A percentile compares a stretch with the other conserved stretches of the same genome.
These are phyloP conservation scores for Solanum peruvianum DNA, from an alignment of 257 asterid genomes.

Conservation along the genomic window DNA sequence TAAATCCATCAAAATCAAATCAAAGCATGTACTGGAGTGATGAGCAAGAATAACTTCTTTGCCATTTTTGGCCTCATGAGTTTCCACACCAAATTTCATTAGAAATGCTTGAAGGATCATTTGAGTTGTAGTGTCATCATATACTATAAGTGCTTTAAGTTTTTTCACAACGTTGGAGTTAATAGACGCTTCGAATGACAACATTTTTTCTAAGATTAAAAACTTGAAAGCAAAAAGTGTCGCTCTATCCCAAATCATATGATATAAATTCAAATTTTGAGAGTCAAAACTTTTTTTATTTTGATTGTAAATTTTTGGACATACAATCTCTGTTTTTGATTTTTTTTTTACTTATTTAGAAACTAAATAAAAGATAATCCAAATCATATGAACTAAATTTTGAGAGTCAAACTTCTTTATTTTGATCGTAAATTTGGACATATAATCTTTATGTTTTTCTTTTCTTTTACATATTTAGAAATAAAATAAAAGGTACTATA, in stretches of 20 bases:
- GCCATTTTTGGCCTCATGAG: constrained; percentile 25
- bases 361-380: not conserved
- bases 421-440: not conserved
- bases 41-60: constrained; percentile 31
- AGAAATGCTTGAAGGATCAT: constrained; percentile 17
- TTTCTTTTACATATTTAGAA: not conserved
- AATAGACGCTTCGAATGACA: not conserved
- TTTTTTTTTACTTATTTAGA: not conserved
- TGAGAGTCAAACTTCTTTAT: not conserved
- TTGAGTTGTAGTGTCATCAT: constrained; percentile 25
- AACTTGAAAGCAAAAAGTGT: not conserved
- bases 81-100: constrained; percentile 12
- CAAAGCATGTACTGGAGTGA: constrained; percentile 18
- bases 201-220: not conserved
- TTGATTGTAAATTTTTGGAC: not conserved
- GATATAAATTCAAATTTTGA: not conserved
- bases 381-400: too few species aligned
- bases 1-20: constrained; percentile 43
- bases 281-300: not conserved
- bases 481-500: not conserved
- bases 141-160: constrained; percentile 31
- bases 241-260: not conserved
- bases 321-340: not conserved
- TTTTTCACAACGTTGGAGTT: not conserved
- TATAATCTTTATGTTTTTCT: not conserved